A percentile compares a stretch with the other conserved stretches of the same genome.
Conservation (phyloP, 148 eudicot species). For the Oxyria digyna region DNA sequence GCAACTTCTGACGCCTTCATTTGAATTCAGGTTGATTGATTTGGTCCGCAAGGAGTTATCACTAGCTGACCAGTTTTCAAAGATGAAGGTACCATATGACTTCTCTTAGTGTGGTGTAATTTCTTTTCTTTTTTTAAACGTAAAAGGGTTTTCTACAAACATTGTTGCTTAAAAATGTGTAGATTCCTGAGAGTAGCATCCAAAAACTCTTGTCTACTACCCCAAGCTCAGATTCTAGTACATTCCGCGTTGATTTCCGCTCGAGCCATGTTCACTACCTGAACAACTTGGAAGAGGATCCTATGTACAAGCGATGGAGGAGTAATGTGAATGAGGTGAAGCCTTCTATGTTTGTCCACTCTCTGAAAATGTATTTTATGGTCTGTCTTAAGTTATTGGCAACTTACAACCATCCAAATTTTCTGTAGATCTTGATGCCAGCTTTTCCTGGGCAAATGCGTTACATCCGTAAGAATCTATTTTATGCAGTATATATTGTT, state of each 20-base stretch:
- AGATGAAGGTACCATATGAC: constrained; percentile 47
- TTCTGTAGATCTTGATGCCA: constrained; percentile 86
- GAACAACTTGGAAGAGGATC: constrained; percentile 87
- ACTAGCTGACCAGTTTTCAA: constrained; percentile 80
- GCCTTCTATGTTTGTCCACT: not conserved
- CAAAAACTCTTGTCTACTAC: constrained; percentile 64
- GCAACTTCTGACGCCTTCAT: not conserved
- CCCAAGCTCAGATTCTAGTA: constrained; percentile 58
- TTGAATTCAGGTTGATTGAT: constrained; percentile 55
- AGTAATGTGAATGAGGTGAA: constrained; percentile 90
- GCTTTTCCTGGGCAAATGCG: constrained; percentile 95
- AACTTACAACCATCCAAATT: not conserved
- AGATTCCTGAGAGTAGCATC: constrained; percentile 68
- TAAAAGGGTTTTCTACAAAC: not conserved
- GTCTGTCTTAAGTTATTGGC: not conserved
- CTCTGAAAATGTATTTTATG: not conserved
- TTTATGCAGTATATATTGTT: constrained; percentile 73
- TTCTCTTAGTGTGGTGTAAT: not conserved
- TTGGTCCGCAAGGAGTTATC: constrained; percentile 89
- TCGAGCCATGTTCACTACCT: constrained; percentile 86
- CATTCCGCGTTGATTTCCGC: constrained; percentile 85
- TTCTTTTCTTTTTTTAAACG: not conserved
- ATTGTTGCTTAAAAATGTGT: constrained; percentile 13
- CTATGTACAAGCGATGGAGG: constrained; percentile 87
- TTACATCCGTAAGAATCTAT: constrained; percentile 86